Percentiles rank a stretch among this genome's conserved stretches.
Conservation (phyloP, 306 rosid species). For the Acacia melanoxylon region DNA sequence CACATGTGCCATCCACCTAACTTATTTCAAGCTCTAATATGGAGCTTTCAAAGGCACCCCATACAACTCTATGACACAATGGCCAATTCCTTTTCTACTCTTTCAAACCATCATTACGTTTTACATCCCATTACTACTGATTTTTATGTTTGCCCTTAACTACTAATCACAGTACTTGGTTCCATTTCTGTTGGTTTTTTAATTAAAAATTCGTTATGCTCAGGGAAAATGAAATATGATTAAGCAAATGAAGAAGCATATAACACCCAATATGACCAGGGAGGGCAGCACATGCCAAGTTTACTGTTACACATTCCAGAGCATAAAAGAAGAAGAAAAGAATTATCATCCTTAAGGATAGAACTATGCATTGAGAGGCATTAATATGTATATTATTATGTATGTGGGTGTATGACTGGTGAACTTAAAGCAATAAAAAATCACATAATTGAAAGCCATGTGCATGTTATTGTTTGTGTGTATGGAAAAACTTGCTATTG, state of each 20-base stretch:
- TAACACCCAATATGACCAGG: not conserved
- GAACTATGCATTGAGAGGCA: constrained; percentile 7
- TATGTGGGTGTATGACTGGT: not conserved
- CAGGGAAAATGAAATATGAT: not conserved
- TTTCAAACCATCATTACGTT: constrained; percentile 14
- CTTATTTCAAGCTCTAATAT: not conserved
- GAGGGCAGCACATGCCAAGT: constrained; percentile 5
- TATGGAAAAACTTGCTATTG: not conserved
- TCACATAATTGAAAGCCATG: not conserved
- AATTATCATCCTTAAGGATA: constrained; percentile 14
- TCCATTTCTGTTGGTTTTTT: not conserved
- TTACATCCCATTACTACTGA: constrained; percentile 5
- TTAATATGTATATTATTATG: not conserved
- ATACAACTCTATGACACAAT: not conserved
- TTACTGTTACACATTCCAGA: not conserved
- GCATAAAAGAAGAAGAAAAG: not conserved
- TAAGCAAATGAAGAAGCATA: constrained; percentile 12
- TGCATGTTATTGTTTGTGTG: not conserved
- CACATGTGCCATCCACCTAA: constrained; percentile 18
- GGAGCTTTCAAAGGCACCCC: constrained; percentile 18
- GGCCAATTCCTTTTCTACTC: constrained; percentile 21
- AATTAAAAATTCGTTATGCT: not conserved
- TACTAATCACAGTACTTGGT: not conserved
- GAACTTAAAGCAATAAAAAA: constrained; percentile 22
- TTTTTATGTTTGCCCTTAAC: constrained; percentile 15